Evolutionary conservation across 371 early-diverging fungal species (phyloP).

Genomic region (Actinomucor elegans): DNA sequence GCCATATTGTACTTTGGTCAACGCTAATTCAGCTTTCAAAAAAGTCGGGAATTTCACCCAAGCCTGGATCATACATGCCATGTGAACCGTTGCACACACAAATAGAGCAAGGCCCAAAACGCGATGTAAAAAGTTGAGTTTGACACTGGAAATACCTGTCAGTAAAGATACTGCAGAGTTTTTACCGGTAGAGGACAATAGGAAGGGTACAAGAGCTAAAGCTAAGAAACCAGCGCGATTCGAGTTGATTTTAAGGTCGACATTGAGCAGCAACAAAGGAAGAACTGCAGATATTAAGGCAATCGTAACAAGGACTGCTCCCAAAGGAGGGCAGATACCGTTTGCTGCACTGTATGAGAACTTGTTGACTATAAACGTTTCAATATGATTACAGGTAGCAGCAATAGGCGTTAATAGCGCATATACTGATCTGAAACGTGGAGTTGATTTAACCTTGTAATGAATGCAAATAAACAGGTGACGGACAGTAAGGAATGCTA

Average conservation of each 20-base stretch:
- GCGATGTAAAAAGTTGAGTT: constrained; percentile 55
- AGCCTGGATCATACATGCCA: constrained; percentile 41
- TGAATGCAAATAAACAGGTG: background rate
- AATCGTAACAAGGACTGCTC: constrained; percentile 43
- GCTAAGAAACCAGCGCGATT: constrained; percentile 61
- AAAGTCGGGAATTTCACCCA: constrained; percentile 54
- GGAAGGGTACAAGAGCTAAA: constrained; percentile 54
- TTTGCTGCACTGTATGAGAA: constrained; percentile 40
- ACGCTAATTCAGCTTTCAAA: constrained; percentile 31
- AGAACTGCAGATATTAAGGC: constrained; percentile 38
- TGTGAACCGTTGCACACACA: constrained; percentile 53
- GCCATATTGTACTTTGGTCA: constrained; percentile 53
- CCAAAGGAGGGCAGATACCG: constrained; percentile 42
- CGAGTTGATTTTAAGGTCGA: constrained; percentile 50
- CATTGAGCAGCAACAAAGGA: constrained; percentile 42
- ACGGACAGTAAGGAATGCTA: constrained; percentile 24
- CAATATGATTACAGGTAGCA: constrained; percentile 7
- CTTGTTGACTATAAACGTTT: constrained; percentile 47
- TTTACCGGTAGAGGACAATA: constrained; percentile 60
- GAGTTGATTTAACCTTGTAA: background rate
- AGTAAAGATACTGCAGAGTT: constrained; percentile 50
- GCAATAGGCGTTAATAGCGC: background rate
- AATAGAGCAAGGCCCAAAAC: constrained; percentile 46
- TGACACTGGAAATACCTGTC: constrained; percentile 56
- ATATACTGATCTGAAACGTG: background rate